phyloP scores from a whole-genome alignment of 768 basidiomycete species.

The Tricholoma matsutake region DNA sequence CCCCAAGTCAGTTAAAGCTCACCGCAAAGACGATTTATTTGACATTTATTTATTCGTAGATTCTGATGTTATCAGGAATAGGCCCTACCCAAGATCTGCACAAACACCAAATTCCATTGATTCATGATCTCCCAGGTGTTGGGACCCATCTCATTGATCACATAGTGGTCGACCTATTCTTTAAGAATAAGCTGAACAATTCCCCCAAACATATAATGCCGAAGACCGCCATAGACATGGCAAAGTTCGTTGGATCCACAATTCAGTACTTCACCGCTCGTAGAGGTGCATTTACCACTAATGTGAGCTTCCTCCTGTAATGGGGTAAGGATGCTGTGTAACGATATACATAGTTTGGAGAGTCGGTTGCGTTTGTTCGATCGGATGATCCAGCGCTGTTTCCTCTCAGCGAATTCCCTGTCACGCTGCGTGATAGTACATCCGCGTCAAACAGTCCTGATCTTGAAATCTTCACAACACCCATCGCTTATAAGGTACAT shows the following conservation, averaged over 20 bases:
- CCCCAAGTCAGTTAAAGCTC: not conserved
- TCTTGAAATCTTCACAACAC: not conserved
- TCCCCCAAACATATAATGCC: constrained; percentile 43
- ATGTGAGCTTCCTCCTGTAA: not conserved
- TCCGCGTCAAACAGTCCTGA: not conserved
- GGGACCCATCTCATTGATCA: constrained; percentile 79
- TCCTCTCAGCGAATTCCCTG: not conserved
- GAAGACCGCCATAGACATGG: not conserved
- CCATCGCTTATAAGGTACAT: not conserved
- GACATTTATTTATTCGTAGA: not conserved
- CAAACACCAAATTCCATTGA: not conserved
- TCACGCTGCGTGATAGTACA: not conserved
- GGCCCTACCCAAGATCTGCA: not conserved
- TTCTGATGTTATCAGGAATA: not conserved
- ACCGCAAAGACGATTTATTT: not conserved
- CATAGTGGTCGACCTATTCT: constrained; percentile 49
- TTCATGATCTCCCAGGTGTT: constrained; percentile 58
- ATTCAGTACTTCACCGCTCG: not conserved
- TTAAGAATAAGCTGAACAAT: constrained; percentile 47
- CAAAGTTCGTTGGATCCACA: not conserved
- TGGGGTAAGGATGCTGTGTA: not conserved
- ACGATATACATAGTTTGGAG: not conserved
- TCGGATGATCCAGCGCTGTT: not conserved
- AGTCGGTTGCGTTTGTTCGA: not conserved
- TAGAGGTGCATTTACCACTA: not conserved